phyloP scores from a whole-genome alignment of 2,329 filamentous ascomycete species.

The Hortaea sp. region DNA sequence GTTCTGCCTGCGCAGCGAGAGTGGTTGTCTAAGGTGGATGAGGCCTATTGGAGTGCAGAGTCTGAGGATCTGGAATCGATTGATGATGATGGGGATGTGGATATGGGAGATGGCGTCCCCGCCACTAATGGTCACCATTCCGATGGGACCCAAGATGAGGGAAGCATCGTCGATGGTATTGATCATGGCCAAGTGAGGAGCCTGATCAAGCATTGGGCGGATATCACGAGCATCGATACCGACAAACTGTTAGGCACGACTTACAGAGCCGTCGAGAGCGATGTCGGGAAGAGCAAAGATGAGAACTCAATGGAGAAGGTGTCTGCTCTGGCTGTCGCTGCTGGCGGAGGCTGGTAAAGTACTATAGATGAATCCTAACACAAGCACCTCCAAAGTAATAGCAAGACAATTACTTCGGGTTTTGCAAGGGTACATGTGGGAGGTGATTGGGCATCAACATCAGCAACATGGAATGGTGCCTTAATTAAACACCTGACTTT shows the following conservation, averaged over 20 bases:
- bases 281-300: constrained; percentile 69
- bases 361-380: too few species aligned
- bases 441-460: too few species aligned
- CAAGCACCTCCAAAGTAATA: too few species aligned
- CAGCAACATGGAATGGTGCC: too few species aligned
- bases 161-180: constrained; percentile 38
- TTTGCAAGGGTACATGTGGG: too few species aligned
- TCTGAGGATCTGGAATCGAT: constrained; percentile 7
- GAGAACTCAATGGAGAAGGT: constrained; percentile 67
- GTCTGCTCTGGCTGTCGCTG: constrained; percentile 78
- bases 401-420: too few species aligned
- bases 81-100: constrained; percentile 6
- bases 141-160: constrained; percentile 3
- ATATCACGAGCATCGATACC: constrained; percentile 58
- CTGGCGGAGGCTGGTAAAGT: constrained; percentile 79
- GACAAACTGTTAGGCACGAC: constrained; percentile 72
- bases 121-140: constrained; percentile 1
- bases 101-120: constrained; percentile 3
- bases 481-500: too few species aligned
- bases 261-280: constrained; percentile 86
- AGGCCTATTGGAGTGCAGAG: constrained; percentile 27
- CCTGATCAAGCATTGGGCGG: constrained; percentile 66
- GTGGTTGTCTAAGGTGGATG: constrained; percentile 69
- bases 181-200: constrained; percentile 56
- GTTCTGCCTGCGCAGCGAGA: constrained; percentile 68